These are phyloP conservation scores for Manihot esculenta DNA, from an alignment of 441 rosid genomes.

Conservation along the genomic window DNA sequence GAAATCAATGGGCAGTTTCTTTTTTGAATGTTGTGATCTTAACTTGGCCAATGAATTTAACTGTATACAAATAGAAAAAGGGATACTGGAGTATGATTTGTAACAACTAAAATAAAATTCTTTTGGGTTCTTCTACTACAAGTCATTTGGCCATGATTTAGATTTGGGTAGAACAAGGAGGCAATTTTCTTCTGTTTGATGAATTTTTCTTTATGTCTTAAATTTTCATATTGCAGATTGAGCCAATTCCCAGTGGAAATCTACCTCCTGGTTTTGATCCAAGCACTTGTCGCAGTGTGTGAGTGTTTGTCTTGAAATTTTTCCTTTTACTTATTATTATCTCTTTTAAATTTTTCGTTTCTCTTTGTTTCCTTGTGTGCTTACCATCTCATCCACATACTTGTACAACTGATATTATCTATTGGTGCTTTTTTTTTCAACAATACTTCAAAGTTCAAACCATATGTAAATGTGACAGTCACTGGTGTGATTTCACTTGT, in stretches of 20 bases:
- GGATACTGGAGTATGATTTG: not conserved
- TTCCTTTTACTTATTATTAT: slow-evolving; percentile 24
- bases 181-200: slow-evolving; percentile 16
- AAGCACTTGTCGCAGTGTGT: slow-evolving; percentile 99
- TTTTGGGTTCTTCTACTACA: not conserved
- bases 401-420: no score
- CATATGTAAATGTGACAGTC: slow-evolving; percentile 10
- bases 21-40: not conserved
- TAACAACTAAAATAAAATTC: not conserved
- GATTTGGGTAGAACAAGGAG: slow-evolving; percentile 24
- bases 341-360: slow-evolving; percentile 9
- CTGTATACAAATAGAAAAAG: not conserved
- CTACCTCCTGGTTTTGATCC: slow-evolving; percentile 99
- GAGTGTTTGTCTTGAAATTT: slow-evolving; percentile 63
- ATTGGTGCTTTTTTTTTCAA: not conserved
- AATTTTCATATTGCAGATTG: slow-evolving; percentile 78
- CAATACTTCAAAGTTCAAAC: not conserved
- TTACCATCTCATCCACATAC: slow-evolving; percentile 18
- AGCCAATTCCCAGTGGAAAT: slow-evolving; percentile 98
- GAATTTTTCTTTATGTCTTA: slow-evolving; percentile 11
- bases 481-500: slow-evolving; percentile 19
- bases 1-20: slow-evolving; percentile 1
- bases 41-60: not conserved
- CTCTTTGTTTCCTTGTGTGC: slow-evolving; percentile 2
- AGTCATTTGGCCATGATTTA: slow-evolving; percentile 21